A percentile compares a stretch with the other conserved stretches of the same genome.
Evolutionary conservation across 129 eudicot genomes (phyloP).

Genomic region (Lactuca sativa): DNA sequence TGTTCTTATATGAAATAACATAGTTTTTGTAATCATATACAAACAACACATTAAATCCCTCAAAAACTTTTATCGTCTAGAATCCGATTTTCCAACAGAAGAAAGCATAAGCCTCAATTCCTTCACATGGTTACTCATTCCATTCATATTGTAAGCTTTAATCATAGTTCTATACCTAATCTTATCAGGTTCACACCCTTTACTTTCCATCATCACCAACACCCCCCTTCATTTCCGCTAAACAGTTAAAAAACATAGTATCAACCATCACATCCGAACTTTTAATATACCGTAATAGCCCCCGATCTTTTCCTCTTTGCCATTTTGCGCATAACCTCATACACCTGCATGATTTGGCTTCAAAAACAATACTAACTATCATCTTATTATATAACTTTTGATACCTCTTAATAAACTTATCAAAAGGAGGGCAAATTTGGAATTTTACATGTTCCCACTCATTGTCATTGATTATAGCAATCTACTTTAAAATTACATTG

Average conservation of each 20-base stretch:
- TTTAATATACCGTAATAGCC: slow-evolving; percentile 61
- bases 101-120: slow-evolving; percentile 56
- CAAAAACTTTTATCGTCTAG: slow-evolving; percentile 15
- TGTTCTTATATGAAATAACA: no score
- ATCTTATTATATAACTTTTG: no score
- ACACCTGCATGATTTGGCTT: slow-evolving; percentile 6
- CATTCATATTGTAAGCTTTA: slow-evolving; percentile 61
- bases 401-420: no score
- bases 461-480: no score
- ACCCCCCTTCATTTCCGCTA: slow-evolving; percentile 78
- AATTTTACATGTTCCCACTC: no score
- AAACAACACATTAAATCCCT: background rate
- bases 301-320: slow-evolving; percentile 65
- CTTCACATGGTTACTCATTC: slow-evolving; percentile 78
- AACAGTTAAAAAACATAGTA: slow-evolving; percentile 75
- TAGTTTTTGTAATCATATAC: no score
- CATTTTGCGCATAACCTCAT: slow-evolving; percentile 78
- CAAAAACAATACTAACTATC: no score
- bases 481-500: no score
- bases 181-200: slow-evolving; percentile 75
- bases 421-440: no score
- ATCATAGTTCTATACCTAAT: slow-evolving; percentile 88
- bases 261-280: slow-evolving; percentile 85
- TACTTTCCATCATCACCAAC: slow-evolving; percentile 71
- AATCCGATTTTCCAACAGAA: slow-evolving; percentile 37